Evolutionary conservation across 1,284 basidiomycete genomes (phyloP).

Genomic region (Entoloma clypeatum): DNA sequence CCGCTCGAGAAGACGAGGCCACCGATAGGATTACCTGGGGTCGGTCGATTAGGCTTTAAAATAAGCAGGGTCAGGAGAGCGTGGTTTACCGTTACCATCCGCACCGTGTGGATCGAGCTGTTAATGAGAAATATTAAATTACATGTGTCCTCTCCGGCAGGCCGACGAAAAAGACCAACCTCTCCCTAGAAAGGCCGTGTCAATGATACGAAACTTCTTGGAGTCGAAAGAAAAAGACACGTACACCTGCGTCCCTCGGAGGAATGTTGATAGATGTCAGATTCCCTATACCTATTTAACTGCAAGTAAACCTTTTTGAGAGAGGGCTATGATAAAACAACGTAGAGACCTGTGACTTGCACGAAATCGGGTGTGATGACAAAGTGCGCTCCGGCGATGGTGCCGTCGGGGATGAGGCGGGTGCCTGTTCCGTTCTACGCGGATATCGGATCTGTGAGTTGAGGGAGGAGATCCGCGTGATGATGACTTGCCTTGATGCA

Average conservation of each 20-base stretch:
- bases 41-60: background rate
- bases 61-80: background rate
- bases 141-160: background rate
- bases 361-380: constrained; percentile 67
- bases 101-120: constrained; percentile 17
- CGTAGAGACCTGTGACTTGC: constrained; percentile 54
- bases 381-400: constrained; percentile 71
- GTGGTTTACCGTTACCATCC: constrained; percentile 9
- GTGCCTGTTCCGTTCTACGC: constrained; percentile 56
- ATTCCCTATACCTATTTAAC: constrained; percentile 50
- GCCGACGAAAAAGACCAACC: constrained; percentile 18
- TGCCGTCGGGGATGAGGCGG: constrained; percentile 71
- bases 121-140: background rate
- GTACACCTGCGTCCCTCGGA: constrained; percentile 54
- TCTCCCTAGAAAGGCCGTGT: constrained; percentile 25
- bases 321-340: constrained; percentile 1
- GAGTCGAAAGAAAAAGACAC: constrained; percentile 9
- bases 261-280: constrained; percentile 66
- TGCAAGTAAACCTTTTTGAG: background rate
- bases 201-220: background rate
- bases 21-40: constrained; percentile 59
- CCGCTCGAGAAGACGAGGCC: constrained; percentile 70
- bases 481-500: constrained; percentile 49
- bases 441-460: background rate
- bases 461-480: constrained; percentile 5